Evolutionary conservation across 176 grass and related monocot genomes (phyloP), one percentile per base, ranked within the genome.

Genomic region (Sorghum bicolor): DNA sequence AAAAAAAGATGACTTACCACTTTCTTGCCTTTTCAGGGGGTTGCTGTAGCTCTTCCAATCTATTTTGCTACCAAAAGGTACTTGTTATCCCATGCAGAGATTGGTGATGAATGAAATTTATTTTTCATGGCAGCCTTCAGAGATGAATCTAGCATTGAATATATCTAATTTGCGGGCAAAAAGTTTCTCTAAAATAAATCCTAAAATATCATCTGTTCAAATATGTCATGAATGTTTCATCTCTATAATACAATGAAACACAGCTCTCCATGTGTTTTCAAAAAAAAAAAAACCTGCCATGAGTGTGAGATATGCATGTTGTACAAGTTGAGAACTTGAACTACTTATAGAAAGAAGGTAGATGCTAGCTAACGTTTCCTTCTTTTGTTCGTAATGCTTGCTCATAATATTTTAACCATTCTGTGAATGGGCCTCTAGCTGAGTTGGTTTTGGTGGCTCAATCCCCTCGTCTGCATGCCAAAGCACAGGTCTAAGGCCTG

Each of bases 51-150:
- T 87, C 93, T 98, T 80, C 96, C 93, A 70, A 78, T 98, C 71
- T 98, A 98, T 84, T 98, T 95, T 92, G 96, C 96, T 75, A 98
- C 93, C 64, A 89, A 90, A 29, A 98, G 93, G 93, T 98, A 92
- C 65, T 61, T 77, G 37, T 87, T 80, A 43, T 24, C 32, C 75
- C 58, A 29, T 71, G 70, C 75, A 83, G 44, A 80, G 32, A 76
- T 78, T 52, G 34, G 67, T 68, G 69, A 15, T 68, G 45, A 17
- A 48, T 74, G 34, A 10, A 57, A 11, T 76, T 70, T 76, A 26
- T 85, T 26, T 58, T 57, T 77, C 25, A 57, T 22, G 50, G 5
- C 31, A 47, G 28, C 58, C 57, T 82, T 79, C 17, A 60, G 29
- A 66, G 64, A 70, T 58, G 17, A 58, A 67, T 58, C 20, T 37